Evolutionary conservation across 2,329 filamentous ascomycete species (phyloP).

Genomic region (Ophiostoma quercus): DNA sequence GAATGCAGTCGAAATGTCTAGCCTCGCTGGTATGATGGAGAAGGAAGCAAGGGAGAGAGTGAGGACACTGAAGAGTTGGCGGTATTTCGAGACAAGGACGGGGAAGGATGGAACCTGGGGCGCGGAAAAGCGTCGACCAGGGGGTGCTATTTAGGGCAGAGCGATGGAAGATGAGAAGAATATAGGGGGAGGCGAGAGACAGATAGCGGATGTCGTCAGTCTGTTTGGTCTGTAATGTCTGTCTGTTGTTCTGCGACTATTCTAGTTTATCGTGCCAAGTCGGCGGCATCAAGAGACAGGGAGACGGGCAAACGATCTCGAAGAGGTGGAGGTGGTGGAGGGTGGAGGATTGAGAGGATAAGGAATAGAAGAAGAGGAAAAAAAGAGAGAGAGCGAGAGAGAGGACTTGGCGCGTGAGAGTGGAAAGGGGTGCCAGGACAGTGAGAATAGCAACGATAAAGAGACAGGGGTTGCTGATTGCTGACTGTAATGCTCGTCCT

Average conservation of each 20-base stretch:
- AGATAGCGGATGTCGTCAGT: slow-evolving; percentile 7
- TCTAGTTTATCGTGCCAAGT: neutral
- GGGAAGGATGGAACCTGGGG: slow-evolving; percentile 6
- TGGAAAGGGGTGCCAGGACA: neutral
- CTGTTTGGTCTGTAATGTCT: neutral
- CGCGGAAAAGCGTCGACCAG: slow-evolving; percentile 8
- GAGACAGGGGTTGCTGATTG: neutral
- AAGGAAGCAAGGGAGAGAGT: neutral
- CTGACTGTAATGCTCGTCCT: neutral
- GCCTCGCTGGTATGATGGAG: slow-evolving; percentile 1
- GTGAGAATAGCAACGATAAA: neutral
- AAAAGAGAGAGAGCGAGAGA: neutral
- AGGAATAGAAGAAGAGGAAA: slow-evolving; percentile 5
- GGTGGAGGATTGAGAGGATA: neutral
- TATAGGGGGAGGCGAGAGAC: slow-evolving; percentile 10
- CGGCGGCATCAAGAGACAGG: neutral
- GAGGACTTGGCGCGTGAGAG: slow-evolving; percentile 6
- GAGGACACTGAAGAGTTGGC: neutral
- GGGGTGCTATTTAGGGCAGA: slow-evolving; percentile 7
- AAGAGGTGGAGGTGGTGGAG: neutral
- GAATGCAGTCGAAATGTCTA: neutral
- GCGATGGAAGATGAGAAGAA: neutral
- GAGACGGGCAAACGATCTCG: neutral
- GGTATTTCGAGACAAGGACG: slow-evolving; percentile 14
- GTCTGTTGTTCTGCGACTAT: neutral